Evolutionary conservation across 1,139 yeast species (phyloP).

Genomic region (Entelexis sorbosivorans): DNA sequence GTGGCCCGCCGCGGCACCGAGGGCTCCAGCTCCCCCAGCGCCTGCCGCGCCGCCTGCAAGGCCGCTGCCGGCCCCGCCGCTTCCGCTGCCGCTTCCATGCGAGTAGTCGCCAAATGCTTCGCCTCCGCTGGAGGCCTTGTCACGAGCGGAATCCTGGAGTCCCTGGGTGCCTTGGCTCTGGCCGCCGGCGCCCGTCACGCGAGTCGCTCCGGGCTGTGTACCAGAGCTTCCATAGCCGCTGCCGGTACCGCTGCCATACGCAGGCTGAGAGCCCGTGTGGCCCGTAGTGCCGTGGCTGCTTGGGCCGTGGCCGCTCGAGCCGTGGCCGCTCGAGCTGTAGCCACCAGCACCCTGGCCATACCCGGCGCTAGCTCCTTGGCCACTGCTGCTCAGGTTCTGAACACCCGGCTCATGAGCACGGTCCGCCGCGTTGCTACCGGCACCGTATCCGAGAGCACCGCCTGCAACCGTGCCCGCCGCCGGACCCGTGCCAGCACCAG

Average conservation of each 20-base stretch:
- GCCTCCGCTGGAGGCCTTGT: background rate
- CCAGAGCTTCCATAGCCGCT: background rate
- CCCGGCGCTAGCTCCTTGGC: background rate
- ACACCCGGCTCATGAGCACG: background rate
- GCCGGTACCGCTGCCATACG: background rate
- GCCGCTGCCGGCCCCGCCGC: background rate
- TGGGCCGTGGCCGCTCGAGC: background rate
- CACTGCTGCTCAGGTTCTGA: background rate
- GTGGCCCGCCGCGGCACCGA: background rate
- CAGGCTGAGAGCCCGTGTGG: background rate
- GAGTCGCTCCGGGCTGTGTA: background rate
- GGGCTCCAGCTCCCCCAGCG: background rate
- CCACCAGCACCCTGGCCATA: background rate
- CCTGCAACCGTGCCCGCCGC: background rate
- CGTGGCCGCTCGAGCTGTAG: background rate
- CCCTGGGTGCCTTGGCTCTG: background rate
- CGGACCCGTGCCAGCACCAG: background rate
- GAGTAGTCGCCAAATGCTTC: background rate
- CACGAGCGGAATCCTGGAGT: background rate
- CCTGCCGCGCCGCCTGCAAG: background rate
- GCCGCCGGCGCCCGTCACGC: conserved; percentile 1
- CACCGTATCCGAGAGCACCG: background rate
- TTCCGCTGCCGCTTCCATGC: background rate
- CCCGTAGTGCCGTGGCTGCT: background rate
- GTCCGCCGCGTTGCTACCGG: background rate